Evolutionary conservation across 2,329 filamentous ascomycete genomes (phyloP), one percentile per base, ranked within the genome.

Genomic region (Amphichorda felina): DNA sequence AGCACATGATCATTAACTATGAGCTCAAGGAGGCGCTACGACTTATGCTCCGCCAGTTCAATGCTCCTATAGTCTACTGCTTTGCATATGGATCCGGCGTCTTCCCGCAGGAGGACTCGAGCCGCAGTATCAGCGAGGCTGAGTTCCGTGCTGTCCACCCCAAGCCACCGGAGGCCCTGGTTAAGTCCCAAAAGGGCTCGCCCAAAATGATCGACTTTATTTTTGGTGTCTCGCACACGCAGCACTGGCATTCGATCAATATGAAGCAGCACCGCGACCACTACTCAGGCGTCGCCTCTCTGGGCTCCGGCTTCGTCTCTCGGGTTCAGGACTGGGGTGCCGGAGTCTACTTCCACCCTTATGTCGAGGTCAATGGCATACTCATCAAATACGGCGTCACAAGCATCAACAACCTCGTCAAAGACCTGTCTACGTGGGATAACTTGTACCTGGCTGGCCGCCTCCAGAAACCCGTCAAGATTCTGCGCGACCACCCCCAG

Each of bases 131-230:
- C 34, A 64, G 74, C 17, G 70, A 73, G 34, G 67, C 63, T 9
- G 66, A 73, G 38, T 63, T 75, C 43, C 66, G 59, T 40, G 75
- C 78, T 15, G 74, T 88, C 17, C 89, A 96, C 51, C 81, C 88
- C 6, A 79, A 87, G 41, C 79, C 89, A 2, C 85, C 87, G 1
- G 68, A 77, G 35, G 84, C 85, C 1, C 79, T 96, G 7, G 68
- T 82, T 45, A 84, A 86, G 45, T 83, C 87, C 45, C 89, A 96
- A 57, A 79, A 85, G 48, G 84, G 85, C 21, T 78, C 79, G 1
- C 86, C 86, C 10, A 95, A 95, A 63, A 94, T 96, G 79, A 94
- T 98, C 43, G 91, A 98, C 60, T 94, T 98, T 55, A 93, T 98
- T 46, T 91, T 98, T 54, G 91, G 89, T 18, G 89, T 96, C 9